Conservation (phyloP, 2,329 filamentous ascomycete species). For the Fusarium sp. region DNA sequence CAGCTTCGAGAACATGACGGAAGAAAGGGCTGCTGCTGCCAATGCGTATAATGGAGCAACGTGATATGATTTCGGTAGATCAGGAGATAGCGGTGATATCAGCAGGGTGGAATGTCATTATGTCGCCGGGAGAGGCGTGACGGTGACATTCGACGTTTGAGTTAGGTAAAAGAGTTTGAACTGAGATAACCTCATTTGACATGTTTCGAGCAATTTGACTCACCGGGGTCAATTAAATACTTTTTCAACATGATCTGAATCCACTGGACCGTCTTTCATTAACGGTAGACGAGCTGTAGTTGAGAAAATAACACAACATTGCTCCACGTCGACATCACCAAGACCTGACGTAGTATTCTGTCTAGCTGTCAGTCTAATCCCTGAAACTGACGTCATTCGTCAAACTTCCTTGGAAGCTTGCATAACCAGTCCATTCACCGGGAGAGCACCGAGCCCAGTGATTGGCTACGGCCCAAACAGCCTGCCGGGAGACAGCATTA, state of each 20-base stretch:
- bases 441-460: background rate
- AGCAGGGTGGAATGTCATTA: background rate
- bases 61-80: background rate
- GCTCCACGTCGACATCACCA: background rate
- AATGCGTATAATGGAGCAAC: background rate
- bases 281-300: background rate
- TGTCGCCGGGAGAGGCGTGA: background rate
- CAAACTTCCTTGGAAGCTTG: conserved; percentile 2
- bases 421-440: background rate
- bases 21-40: background rate
- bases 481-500: background rate
- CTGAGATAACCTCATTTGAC: background rate
- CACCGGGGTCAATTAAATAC: background rate
- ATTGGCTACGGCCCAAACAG: background rate
- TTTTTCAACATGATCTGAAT: background rate
- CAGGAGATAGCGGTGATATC: background rate
- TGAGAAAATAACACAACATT: background rate
- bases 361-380: background rate
- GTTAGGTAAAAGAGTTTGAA: background rate
- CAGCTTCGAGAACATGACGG: background rate
- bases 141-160: background rate
- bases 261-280: background rate
- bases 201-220: background rate
- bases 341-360: background rate
- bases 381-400: background rate